Evolutionary conservation across 2,329 filamentous ascomycete genomes (phyloP), one percentile per base, ranked within the genome.

Genomic region (Ophiostoma tasmaniense): DNA sequence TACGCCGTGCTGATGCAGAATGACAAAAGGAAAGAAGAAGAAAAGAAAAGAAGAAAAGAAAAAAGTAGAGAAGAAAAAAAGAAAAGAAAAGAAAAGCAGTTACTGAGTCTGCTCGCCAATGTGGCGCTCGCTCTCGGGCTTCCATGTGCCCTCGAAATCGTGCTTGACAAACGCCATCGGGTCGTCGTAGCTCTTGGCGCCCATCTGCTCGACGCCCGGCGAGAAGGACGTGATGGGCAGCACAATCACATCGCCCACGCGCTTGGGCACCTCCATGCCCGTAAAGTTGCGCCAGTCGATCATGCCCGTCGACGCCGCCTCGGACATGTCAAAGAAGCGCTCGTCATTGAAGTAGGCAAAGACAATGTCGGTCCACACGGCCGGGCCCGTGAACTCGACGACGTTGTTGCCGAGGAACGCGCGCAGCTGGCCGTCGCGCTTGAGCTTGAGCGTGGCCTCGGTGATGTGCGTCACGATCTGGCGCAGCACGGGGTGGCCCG

Each of bases 131-230:
- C 79, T 84, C 75, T 91, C 89, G 30, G 90, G 89, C 77, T 92
- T 92, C 89, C 89, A 92, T 3, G 88, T 89, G 66, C 89, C 95
- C 82, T 96, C 92, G 78, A 99, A 99, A 68, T 93, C 89, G 80
- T 99, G 95, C 80, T 95, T 93, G 71, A 99, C 95, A 82, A 96
- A 98, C 1, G 95, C 95, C 92, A 97, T 94, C 0, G 93, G 92
- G 77, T 98, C 90, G 73, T 97, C 92, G 59, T 89, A 85, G 72
- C 96, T 93, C 75, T 89, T 89, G 64, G 95, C 91, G 14, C 91
- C 91, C 93, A 97, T 98, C 77, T 97, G 93, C 74, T 89, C 86
- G 62, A 98, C 92, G 33, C 95, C 95, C 0, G 95, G 95, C 75
- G 93, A 97, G 82, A 99, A 99, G 79, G 93, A 94, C 7, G 95